Evolutionary conservation across 2,329 filamentous ascomycete genomes (phyloP).

Genomic region (Penicillium sp.): DNA sequence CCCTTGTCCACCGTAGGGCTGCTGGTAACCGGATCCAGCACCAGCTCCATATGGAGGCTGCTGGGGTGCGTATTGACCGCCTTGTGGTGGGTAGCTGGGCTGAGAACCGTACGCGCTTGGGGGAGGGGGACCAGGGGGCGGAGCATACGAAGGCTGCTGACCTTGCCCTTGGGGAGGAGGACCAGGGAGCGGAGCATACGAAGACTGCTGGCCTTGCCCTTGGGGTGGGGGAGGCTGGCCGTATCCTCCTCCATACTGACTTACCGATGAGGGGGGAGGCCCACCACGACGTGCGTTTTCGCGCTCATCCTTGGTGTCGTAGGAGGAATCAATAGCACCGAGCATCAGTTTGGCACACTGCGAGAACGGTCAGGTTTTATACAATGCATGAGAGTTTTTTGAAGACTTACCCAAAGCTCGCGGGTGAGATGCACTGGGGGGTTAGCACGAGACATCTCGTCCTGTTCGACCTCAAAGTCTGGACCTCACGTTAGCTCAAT

Average conservation of each 20-base stretch:
- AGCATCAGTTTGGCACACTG: conserved; percentile 65
- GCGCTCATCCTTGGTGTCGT: conserved; percentile 66
- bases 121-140: conserved; percentile 18
- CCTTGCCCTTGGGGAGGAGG: conserved; percentile 20
- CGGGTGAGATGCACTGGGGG: conserved; percentile 64
- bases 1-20: background rate
- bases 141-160: conserved; percentile 19
- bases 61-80: conserved; percentile 7
- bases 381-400: background rate
- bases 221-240: conserved; percentile 20
- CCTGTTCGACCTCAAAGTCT: conserved; percentile 68
- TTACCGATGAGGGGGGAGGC: conserved; percentile 33
- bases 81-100: conserved; percentile 10
- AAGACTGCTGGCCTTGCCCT: conserved; percentile 24
- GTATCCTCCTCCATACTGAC: conserved; percentile 38
- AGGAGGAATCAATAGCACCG: conserved; percentile 64
- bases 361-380: conserved; percentile 9
- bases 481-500: conserved; percentile 19
- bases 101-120: conserved; percentile 12
- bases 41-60: conserved; percentile 13
- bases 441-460: conserved; percentile 62
- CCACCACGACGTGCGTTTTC: conserved; percentile 36
- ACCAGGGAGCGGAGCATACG: conserved; percentile 22
- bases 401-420: conserved; percentile 57
- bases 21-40: conserved; percentile 2